Percentiles rank a stretch among this genome's conserved stretches.
These are phyloP conservation scores for Achlya hypogyna DNA, from an alignment of 352 stramenopile genomes.

Conservation along the genomic window DNA sequence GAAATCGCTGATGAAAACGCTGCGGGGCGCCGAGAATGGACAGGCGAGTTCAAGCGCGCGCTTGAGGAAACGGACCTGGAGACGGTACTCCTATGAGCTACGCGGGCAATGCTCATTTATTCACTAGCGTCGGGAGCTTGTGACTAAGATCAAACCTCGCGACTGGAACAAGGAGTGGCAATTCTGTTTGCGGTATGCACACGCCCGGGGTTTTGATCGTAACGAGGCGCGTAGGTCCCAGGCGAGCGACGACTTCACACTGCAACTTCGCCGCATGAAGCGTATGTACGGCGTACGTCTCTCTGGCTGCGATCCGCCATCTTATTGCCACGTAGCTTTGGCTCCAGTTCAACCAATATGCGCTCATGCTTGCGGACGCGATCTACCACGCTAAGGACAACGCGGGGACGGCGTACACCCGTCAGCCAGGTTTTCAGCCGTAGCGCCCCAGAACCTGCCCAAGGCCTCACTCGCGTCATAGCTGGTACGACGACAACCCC, in stretches of 20 bases:
- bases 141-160: constrained; percentile 46
- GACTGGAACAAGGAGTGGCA: constrained; percentile 80
- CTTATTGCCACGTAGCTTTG: neutral
- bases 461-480: neutral
- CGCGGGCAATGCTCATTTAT: constrained; percentile 18
- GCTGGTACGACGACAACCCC: constrained; percentile 9
- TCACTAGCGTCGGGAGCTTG: constrained; percentile 37
- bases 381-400: neutral
- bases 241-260: constrained; percentile 1
- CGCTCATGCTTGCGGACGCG: constrained; percentile 15
- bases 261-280: constrained; percentile 20
- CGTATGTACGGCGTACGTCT: constrained; percentile 18
- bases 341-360: constrained; percentile 21
- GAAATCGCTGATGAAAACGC: constrained; percentile 50
- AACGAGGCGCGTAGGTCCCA: neutral
- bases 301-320: neutral
- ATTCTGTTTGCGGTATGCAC: constrained; percentile 36
- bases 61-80: constrained; percentile 22
- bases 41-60: constrained; percentile 42
- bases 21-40: constrained; percentile 53
- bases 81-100: neutral
- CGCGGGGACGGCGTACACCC: neutral
- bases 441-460: neutral
- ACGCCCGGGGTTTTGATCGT: too few species aligned
- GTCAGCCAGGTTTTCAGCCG: neutral